phyloP scores from a whole-genome alignment of 2,329 filamentous ascomycete species.

The Ramularia collo-cygni region DNA sequence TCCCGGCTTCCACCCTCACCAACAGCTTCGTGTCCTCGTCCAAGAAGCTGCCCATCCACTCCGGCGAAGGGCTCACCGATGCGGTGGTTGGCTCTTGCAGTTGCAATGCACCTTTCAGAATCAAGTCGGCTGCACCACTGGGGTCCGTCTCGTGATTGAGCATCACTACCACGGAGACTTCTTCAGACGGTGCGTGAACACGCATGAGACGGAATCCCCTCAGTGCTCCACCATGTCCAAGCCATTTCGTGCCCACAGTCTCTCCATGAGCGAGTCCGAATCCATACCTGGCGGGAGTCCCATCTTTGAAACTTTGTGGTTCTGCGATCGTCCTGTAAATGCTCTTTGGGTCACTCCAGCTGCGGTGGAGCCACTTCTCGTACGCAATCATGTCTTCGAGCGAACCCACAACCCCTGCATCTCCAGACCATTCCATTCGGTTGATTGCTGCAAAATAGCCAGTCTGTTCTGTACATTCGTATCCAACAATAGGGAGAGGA shows the following conservation, averaged over 20 bases:
- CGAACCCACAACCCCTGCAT: conserved; percentile 40
- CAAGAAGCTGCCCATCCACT: conserved; percentile 35
- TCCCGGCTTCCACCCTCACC: conserved; percentile 20
- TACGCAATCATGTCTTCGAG: conserved; percentile 43
- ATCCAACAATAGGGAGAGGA: conserved; percentile 37
- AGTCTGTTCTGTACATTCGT: conserved; percentile 35
- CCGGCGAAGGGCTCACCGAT: conserved; percentile 7
- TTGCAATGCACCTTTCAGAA: conserved; percentile 29
- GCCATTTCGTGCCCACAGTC: conserved; percentile 22
- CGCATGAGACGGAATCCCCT: conserved; percentile 36
- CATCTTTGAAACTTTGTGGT: conserved; percentile 30
- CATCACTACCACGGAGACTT: conserved; percentile 35
- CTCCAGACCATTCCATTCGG: conserved; percentile 41
- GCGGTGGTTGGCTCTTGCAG: conserved; percentile 4
- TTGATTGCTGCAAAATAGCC: conserved; percentile 36
- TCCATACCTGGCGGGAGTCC: conserved; percentile 32
- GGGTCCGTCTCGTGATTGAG: conserved; percentile 36
- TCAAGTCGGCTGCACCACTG: conserved; percentile 22
- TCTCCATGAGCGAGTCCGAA: conserved; percentile 31
- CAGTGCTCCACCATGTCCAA: conserved; percentile 39
- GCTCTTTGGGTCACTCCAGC: conserved; percentile 27
- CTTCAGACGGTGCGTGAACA: conserved; percentile 30
- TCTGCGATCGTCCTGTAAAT: conserved; percentile 30
- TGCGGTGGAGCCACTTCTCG: conserved; percentile 35
- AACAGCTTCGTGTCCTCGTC: conserved; percentile 33